These are phyloP conservation scores for Capronia americana DNA, from an alignment of 2,329 filamentous ascomycete species.

Conservation along the genomic window DNA sequence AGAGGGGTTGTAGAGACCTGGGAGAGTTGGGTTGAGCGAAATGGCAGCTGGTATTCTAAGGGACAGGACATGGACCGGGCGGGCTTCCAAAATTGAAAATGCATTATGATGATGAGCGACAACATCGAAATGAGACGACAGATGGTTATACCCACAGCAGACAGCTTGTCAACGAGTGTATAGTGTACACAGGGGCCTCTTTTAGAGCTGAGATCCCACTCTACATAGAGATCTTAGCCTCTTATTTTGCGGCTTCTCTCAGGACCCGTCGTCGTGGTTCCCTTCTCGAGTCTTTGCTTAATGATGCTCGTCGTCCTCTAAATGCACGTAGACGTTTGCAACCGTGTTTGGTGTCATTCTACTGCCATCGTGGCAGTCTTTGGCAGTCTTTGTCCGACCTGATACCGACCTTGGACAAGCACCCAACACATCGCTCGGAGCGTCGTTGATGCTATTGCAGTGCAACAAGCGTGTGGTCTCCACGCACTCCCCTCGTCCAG, in stretches of 20 bases:
- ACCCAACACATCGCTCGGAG: neutral
- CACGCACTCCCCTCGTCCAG: neutral
- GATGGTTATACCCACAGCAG: neutral
- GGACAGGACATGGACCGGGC: neutral
- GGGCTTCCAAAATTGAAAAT: neutral
- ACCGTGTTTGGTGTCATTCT: neutral
- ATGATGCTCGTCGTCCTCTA: neutral
- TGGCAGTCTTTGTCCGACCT: neutral
- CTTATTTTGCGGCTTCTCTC: neutral
- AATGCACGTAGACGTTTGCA: neutral
- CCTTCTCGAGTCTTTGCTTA: neutral
- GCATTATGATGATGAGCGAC: neutral
- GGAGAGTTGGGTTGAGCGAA: neutral
- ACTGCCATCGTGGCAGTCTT: neutral
- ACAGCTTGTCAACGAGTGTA: neutral
- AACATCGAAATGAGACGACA: neutral
- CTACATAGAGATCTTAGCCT: neutral
- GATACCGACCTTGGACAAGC: neutral
- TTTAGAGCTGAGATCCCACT: neutral
- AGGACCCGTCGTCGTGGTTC: neutral
- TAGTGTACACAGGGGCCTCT: neutral
- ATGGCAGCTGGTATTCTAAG: neutral
- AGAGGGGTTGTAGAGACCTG: neutral
- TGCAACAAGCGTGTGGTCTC: too few species aligned
- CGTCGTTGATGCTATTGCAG: neutral